Evolutionary conservation across 192 early-diverging fungal genomes (phyloP).

Genomic region (Linnemannia zychae): DNA sequence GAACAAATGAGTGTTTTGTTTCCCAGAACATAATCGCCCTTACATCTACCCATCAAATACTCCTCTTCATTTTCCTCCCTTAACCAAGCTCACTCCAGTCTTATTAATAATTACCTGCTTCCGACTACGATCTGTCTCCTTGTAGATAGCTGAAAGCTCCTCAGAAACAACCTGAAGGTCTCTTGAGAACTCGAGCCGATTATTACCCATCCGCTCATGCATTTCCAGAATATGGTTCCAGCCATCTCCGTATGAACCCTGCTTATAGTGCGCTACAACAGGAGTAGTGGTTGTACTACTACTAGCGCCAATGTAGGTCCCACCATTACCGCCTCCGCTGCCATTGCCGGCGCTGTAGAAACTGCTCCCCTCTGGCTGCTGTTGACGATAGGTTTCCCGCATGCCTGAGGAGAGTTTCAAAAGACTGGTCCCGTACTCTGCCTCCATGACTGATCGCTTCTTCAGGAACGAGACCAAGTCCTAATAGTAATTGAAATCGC

Average conservation of each 20-base stretch:
- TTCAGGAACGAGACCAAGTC: constrained; percentile 86
- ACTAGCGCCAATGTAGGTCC: neutral
- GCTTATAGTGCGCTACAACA: constrained; percentile 22
- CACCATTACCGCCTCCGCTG: neutral
- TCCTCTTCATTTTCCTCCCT: neutral
- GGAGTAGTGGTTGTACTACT: neutral
- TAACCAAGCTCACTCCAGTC: neutral
- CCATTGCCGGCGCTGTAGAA: neutral
- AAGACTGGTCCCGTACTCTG: constrained; percentile 88
- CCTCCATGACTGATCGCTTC: constrained; percentile 91
- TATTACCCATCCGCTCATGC: constrained; percentile 87
- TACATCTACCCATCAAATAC: too few species aligned
- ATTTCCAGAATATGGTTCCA: constrained; percentile 84
- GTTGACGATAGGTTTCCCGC: constrained; percentile 67
- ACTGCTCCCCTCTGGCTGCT: constrained; percentile 68
- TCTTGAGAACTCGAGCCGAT: constrained; percentile 81
- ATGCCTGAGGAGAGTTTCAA: constrained; percentile 79
- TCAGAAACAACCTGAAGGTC: constrained; percentile 84
- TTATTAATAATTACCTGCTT: constrained; percentile 71
- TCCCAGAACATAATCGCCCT: too few species aligned
- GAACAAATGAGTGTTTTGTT: neutral
- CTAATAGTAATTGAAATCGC: constrained; percentile 38
- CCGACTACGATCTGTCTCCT: constrained; percentile 83
- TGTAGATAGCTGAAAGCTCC: constrained; percentile 77
- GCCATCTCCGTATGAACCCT: constrained; percentile 79